These are phyloP conservation scores for Plenodomus tracheiphilus DNA, from an alignment of 2,329 filamentous ascomycete genomes.

Conservation along the genomic window DNA sequence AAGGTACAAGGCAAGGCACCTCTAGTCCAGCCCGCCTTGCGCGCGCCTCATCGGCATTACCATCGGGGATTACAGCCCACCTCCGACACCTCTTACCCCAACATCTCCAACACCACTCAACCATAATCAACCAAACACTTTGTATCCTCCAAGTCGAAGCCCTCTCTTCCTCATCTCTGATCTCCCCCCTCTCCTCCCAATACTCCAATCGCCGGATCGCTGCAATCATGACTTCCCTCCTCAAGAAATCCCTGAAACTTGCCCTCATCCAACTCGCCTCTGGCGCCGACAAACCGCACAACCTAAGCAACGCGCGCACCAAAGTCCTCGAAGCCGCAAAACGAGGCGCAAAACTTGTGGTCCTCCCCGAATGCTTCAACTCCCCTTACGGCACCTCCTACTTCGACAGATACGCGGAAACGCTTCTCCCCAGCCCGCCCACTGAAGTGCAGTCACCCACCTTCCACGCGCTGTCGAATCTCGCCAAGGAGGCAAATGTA, in stretches of 20 bases:
- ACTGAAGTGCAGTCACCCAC: conserved; percentile 72
- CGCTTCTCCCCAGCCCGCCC: conserved; percentile 77
- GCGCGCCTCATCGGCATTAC: background rate
- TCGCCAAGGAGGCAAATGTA: conserved; percentile 76
- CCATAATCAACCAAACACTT: background rate
- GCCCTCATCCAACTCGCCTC: conserved; percentile 55
- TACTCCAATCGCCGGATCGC: background rate
- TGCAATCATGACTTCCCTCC: conserved; percentile 29
- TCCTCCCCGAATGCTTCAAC: conserved; percentile 98
- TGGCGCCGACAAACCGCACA: conserved; percentile 75
- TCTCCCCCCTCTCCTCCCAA: background rate
- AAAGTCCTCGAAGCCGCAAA: conserved; percentile 82
- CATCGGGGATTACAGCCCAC: background rate
- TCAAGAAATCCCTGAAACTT: conserved; percentile 45
- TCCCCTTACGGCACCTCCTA: conserved; percentile 90
- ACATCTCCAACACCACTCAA: background rate
- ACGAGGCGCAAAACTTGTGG: conserved; percentile 78
- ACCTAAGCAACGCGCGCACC: conserved; percentile 77
- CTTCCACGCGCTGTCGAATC: conserved; percentile 78
- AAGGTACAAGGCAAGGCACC: too few species aligned
- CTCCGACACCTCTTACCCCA: background rate
- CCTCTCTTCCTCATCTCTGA: background rate
- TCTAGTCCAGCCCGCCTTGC: too few species aligned
- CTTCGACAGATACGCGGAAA: conserved; percentile 92
- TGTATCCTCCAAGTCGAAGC: background rate